Conservation (phyloP, 202 grass and related monocot genomes). For the Bolboschoenoplectus hybrid region DNA sequence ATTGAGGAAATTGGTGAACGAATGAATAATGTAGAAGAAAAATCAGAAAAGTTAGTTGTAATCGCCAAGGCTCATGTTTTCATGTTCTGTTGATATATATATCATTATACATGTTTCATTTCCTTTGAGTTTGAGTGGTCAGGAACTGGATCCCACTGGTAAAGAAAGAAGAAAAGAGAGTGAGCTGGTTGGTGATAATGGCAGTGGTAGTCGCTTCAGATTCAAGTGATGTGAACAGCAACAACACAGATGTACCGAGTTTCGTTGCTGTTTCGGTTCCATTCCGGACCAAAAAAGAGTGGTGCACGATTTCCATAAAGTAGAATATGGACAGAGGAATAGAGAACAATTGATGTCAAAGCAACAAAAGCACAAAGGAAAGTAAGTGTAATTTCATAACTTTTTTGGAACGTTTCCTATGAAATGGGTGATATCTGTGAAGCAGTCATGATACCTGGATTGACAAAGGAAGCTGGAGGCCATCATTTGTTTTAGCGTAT, state of each 20-base stretch:
- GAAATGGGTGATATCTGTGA: too few species aligned
- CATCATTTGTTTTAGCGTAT: too few species aligned
- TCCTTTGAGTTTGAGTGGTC: not conserved
- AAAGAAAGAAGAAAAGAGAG: constrained; percentile 21
- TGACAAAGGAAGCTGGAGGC: not conserved
- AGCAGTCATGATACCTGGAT: not conserved
- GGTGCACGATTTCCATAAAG: not conserved
- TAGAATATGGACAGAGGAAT: not conserved
- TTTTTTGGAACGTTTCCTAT: too few species aligned
- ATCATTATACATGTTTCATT: not conserved
- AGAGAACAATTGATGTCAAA: not conserved
- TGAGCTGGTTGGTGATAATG: constrained; percentile 33
- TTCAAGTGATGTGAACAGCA: constrained; percentile 28
- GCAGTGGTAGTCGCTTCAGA: constrained; percentile 15
- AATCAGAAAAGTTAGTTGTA: not conserved
- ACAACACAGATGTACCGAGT: not conserved
- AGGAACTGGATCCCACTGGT: constrained; percentile 25
- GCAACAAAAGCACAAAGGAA: not conserved
- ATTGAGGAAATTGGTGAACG: constrained; percentile 12
- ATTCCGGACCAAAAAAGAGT: not conserved
- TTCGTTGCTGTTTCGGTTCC: not conserved
- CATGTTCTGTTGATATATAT: not conserved
- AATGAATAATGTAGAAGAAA: not conserved
- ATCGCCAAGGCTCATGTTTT: not conserved
- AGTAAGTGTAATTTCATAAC: not conserved